These are phyloP conservation scores for Paramecium tetraurelia DNA, from an alignment of 73 alveolate species.

Conservation along the genomic window DNA sequence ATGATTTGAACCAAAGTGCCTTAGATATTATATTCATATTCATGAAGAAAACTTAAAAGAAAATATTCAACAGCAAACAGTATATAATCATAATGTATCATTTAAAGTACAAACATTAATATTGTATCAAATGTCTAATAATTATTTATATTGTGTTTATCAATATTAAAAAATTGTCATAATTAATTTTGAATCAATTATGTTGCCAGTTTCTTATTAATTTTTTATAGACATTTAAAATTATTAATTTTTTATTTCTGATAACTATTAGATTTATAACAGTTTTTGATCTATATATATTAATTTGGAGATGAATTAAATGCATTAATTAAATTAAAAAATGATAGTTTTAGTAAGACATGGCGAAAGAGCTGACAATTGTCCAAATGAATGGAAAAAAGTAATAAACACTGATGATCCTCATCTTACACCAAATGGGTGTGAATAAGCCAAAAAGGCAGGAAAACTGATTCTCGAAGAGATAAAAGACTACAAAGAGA, in stretches of 20 bases:
- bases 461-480: neutral
- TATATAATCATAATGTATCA: no score
- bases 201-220: neutral
- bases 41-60: no score
- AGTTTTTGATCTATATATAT: neutral
- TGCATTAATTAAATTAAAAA: neutral
- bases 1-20: no score
- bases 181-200: no score
- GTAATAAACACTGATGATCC: neutral
- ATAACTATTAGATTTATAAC: neutral
- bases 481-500: neutral
- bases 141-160: no score
- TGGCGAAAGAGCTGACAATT: constrained; percentile 43
- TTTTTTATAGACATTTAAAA: neutral
- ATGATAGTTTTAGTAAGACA: constrained; percentile 37
- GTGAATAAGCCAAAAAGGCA: neutral
- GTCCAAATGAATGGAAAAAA: neutral
- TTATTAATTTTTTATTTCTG: neutral
- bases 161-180: no score
- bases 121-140: no score
- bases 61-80: no score
- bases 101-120: no score
- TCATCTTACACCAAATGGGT: constrained; percentile 29
- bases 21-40: no score
- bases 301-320: neutral